Base-by-base conservation (phyloP, 1,139 yeast species). In the Petasospora rhodanensis region DNA sequence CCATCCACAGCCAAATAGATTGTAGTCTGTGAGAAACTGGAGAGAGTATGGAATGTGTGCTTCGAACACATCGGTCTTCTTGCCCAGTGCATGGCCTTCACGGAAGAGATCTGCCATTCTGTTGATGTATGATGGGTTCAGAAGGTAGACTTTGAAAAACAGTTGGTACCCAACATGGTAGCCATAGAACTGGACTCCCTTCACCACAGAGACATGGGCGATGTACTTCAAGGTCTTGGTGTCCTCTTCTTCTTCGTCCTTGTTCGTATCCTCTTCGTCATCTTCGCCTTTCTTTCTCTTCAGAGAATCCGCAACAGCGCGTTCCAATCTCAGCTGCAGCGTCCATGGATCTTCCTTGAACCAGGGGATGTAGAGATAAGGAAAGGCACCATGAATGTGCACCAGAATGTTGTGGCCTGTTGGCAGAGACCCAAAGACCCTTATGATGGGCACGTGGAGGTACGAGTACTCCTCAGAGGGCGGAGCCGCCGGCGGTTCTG, bases 1-100 rank as follows among this genome's bases (percentile, higher is more conserved):
- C 87, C 93, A 82, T 6, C 81, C 79, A 56, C 96, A 85, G 1
- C 96, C 94, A 55, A 71, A 85, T 23, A 89, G 59, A 51, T 89
- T 89, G 57, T 70, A 86, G 52, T 93, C 98, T 0, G 85, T 67
- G 24, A 85, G 58, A 52, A 91, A 86, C 51, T 91, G 96, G 14
- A 86, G 57, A 1, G 73, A 54, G 49, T 66, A 79, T 0, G 96
- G 93, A 10, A 91, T 67, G 52, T 91, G 97, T 0, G 89, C 68
- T 50, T 91, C 98, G 51, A 66, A 84, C 0, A 78, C 74, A 31
- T 76, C 76, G 14, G 56, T 38, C 1, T 47, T 34, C 11, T 42
- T 41, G 3, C 64, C 62, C 2, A 77, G 52, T 8, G 58, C 57
- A 6, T 4, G 8, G 0, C 79, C 78, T 20, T 68, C 73, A 22